These are phyloP conservation scores for Lactarius hatsudake DNA, from an alignment of 768 basidiomycete species.

Conservation along the genomic window DNA sequence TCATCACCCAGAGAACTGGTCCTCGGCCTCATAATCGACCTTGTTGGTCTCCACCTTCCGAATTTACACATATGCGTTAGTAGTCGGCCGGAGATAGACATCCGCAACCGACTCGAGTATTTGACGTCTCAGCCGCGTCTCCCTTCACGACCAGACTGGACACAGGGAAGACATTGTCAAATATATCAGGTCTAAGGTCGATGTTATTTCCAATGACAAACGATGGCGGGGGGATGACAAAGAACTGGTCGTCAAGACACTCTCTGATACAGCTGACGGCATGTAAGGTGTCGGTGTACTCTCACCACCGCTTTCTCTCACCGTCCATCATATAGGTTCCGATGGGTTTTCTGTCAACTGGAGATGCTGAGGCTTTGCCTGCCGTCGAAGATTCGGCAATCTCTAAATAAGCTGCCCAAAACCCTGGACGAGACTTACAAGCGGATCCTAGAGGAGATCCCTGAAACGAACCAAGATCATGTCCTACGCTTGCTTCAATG, in stretches of 20 bases:
- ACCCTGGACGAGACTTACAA: neutral
- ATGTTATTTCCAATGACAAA: neutral
- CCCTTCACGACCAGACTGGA: neutral
- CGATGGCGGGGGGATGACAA: neutral
- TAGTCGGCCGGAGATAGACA: neutral
- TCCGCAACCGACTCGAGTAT: neutral
- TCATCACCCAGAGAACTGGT: neutral
- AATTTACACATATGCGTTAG: neutral
- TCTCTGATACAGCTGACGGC: neutral
- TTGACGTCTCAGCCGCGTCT: neutral
- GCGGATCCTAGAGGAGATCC: neutral
- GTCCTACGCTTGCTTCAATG: neutral
- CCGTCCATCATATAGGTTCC: neutral
- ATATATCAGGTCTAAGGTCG: neutral
- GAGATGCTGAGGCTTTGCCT: neutral
- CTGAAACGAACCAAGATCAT: neutral
- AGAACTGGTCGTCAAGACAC: neutral
- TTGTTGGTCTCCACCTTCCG: neutral
- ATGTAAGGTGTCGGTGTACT: neutral
- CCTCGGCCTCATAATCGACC: neutral
- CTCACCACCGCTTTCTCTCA: neutral
- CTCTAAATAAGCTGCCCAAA: neutral
- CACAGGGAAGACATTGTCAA: neutral
- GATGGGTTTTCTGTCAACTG: neutral
- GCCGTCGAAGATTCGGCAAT: neutral